Evolutionary conservation across 805 yeast species (phyloP).

Genomic region (Wickerhamomyces silvicola): DNA sequence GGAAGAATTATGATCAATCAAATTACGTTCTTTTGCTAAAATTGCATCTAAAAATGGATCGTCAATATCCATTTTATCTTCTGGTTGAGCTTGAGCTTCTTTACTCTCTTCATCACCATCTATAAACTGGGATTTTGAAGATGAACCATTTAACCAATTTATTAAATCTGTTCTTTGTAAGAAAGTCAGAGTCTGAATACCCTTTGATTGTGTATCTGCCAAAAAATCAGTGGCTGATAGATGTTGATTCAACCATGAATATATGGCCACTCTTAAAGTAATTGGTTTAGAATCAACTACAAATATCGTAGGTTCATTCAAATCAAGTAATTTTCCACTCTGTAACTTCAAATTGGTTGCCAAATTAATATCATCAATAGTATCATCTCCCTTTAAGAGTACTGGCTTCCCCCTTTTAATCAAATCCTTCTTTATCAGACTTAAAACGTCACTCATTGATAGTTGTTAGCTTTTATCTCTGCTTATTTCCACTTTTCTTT

Average conservation of each 20-base stretch:
- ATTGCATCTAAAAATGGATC: constrained; percentile 28
- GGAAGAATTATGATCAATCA: constrained; percentile 53
- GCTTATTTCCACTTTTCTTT: too few relatives aligned
- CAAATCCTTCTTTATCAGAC: constrained; percentile 23
- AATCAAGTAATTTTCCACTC: constrained; percentile 20
- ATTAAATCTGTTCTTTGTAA: constrained; percentile 79
- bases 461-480: not conserved
- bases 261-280: constrained; percentile 54
- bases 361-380: constrained; percentile 29
- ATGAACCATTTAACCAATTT: constrained; percentile 72
- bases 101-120: constrained; percentile 10
- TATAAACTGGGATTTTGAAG: constrained; percentile 52
- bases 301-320: constrained; percentile 50
- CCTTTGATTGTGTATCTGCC: constrained; percentile 56
- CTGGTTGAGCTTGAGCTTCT: not conserved
- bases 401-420: constrained; percentile 17
- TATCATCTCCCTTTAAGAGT: constrained; percentile 19
- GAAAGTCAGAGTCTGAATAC: constrained; percentile 69
- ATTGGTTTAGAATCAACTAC: constrained; percentile 42
- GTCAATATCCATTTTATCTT: constrained; percentile 12
- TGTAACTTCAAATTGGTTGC: constrained; percentile 29
- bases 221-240: constrained; percentile 78
- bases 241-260: constrained; percentile 74
- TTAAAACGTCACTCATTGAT: constrained; percentile 10
- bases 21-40: constrained; percentile 37